Evolutionary conservation across 2,329 filamentous ascomycete species (phyloP).

Genomic region (Coniella vitis): DNA sequence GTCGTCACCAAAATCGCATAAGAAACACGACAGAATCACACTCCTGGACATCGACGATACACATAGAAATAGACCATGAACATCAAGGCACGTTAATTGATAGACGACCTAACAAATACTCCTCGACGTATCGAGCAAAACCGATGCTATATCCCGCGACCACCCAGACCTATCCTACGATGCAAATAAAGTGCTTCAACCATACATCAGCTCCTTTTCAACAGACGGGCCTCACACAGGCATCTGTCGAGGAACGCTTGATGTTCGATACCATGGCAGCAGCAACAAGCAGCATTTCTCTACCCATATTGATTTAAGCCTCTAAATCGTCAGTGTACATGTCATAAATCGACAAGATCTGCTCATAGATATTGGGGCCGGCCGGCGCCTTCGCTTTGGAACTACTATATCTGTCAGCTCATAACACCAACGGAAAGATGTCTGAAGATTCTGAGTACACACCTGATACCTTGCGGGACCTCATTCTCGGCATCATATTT

Average conservation of each 20-base stretch:
- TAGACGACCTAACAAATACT: no score
- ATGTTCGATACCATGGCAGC: neutral
- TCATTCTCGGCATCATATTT: slow-evolving; percentile 5
- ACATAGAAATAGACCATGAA: slow-evolving; percentile 2
- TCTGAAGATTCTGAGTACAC: neutral
- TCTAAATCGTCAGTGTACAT: slow-evolving; percentile 7
- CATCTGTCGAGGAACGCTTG: neutral
- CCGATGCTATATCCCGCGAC: neutral
- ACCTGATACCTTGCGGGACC: neutral
- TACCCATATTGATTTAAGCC: neutral
- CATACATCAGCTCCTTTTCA: neutral
- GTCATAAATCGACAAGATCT: slow-evolving; percentile 12
- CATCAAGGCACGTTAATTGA: no score
- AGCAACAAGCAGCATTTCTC: neutral
- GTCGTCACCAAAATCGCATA: slow-evolving; percentile 45
- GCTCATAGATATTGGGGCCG: slow-evolving; percentile 5
- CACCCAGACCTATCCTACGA: no score
- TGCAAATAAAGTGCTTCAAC: neutral
- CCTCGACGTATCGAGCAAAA: no score
- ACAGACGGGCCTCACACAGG: no score
- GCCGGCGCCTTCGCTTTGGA: neutral
- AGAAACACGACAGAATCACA: neutral
- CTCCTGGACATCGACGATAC: neutral
- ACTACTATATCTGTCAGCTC: neutral
- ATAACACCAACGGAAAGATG: neutral